A percentile compares a stretch with the other conserved stretches of the same genome.
Evolutionary conservation across 2,329 filamentous ascomycete species (phyloP).

Genomic region (Simplicillium aogashimaense): DNA sequence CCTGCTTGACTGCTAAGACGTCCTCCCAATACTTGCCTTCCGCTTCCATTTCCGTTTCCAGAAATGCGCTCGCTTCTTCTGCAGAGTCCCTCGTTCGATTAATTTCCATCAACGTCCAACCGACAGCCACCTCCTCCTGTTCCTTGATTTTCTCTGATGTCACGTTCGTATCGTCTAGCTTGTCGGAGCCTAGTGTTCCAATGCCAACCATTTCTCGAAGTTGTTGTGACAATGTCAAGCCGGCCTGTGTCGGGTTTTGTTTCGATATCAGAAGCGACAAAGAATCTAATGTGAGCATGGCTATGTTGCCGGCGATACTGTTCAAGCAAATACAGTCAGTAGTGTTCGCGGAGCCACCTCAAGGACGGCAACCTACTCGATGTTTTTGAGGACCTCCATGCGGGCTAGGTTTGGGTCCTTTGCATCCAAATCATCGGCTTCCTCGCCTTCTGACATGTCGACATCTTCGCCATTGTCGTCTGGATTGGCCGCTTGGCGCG

Average conservation of each 20-base stretch:
- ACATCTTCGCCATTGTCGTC: conserved; percentile 34
- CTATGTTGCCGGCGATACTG: conserved; percentile 38
- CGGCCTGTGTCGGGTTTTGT: conserved; percentile 60
- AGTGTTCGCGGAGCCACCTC: conserved; percentile 1
- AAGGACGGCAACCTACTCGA: conserved; percentile 35
- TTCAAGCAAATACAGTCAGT: too few species aligned
- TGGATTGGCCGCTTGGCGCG: conserved; percentile 31
- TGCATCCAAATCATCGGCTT: conserved; percentile 31
- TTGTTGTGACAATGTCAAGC: conserved; percentile 57
- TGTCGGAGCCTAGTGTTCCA: conserved; percentile 63
- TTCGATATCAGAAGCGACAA: conserved; percentile 78
- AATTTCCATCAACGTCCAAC: conserved; percentile 72
- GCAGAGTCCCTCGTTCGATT: conserved; percentile 66
- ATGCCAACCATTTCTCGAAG: conserved; percentile 64
- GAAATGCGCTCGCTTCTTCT: conserved; percentile 57
- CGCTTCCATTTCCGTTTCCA: conserved; percentile 66
- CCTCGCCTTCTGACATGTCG: conserved; percentile 35
- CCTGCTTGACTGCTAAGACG: conserved; percentile 68
- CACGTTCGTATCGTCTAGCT: conserved; percentile 50
- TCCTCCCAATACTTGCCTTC: conserved; percentile 89
- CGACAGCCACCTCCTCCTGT: conserved; percentile 47
- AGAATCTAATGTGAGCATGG: conserved; percentile 67
- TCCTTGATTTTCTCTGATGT: conserved; percentile 45
- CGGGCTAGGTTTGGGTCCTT: conserved; percentile 38
- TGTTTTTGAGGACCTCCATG: conserved; percentile 46